Evolutionary conservation across 2,329 filamentous ascomycete species (phyloP).

Genomic region (Seiridium unicorne): DNA sequence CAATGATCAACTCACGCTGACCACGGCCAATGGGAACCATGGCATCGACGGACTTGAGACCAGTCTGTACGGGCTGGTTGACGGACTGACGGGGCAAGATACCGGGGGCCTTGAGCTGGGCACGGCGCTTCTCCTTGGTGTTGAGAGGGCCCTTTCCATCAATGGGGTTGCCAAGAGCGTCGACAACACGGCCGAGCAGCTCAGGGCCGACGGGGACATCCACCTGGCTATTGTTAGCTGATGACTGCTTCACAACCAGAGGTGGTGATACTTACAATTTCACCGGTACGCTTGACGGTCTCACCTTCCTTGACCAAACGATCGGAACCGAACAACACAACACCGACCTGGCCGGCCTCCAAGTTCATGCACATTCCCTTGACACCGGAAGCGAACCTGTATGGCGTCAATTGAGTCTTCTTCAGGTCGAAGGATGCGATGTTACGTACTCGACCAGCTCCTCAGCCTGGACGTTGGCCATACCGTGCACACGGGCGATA

Average conservation of each 20-base stretch:
- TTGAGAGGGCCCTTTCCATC: constrained; percentile 98
- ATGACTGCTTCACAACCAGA: not conserved
- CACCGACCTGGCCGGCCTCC: constrained; percentile 99
- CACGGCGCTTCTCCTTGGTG: constrained; percentile 87
- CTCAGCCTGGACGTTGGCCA: constrained; percentile 99
- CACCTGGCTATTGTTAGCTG: constrained; percentile 57
- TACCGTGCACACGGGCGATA: constrained; percentile 99
- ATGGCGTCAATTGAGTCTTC: constrained; percentile 17
- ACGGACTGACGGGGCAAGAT: constrained; percentile 97
- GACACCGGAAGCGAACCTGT: constrained; percentile 96
- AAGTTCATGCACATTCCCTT: constrained; percentile 99
- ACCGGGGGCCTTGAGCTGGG: constrained; percentile 97
- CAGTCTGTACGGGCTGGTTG: constrained; percentile 98
- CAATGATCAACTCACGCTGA: constrained; percentile 99
- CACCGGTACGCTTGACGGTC: constrained; percentile 98
- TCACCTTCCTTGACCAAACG: constrained; percentile 99
- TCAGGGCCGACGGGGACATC: constrained; percentile 92
- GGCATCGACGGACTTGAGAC: constrained; percentile 98
- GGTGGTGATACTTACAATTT: constrained; percentile 75
- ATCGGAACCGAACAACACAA: constrained; percentile 99
- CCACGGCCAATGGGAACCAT: constrained; percentile 99
- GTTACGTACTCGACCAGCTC: constrained; percentile 95
- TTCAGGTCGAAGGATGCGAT: constrained; percentile 13
- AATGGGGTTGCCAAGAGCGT: constrained; percentile 98
- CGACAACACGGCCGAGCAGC: constrained; percentile 95